Conservation (phyloP, 208 protist species). For the Cochliopodium minus region DNA sequence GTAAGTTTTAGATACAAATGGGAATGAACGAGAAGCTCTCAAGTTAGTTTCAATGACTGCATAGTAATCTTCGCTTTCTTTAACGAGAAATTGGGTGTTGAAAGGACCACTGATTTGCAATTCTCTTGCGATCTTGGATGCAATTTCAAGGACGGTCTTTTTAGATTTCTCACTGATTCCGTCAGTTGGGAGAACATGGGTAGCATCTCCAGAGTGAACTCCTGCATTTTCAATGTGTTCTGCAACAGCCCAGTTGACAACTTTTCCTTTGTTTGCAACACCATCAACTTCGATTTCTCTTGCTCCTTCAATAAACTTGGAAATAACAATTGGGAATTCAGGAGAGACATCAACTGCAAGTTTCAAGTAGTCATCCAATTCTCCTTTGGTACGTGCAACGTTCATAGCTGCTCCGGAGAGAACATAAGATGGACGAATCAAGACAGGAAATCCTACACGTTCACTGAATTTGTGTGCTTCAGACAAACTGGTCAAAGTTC, state of each 20-base stretch:
- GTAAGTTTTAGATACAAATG: constrained; percentile 87
- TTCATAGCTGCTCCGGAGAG: constrained; percentile 87
- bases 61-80: not conserved
- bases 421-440: constrained; percentile 88
- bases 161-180: constrained; percentile 58
- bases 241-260: constrained; percentile 85
- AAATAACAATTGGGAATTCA: constrained; percentile 79
- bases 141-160: constrained; percentile 24
- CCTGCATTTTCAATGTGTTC: constrained; percentile 96
- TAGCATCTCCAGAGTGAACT: constrained; percentile 87
- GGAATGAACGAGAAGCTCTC: constrained; percentile 83
- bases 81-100: constrained; percentile 90
- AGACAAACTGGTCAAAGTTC: constrained; percentile 58
- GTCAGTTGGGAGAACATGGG: constrained; percentile 74
- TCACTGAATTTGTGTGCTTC: constrained; percentile 69
- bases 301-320: constrained; percentile 83
- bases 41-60: constrained; percentile 89
- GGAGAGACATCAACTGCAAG: constrained; percentile 63
- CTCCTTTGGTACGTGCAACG: constrained; percentile 65
- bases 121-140: constrained; percentile 41
- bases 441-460: constrained; percentile 67
- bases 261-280: constrained; percentile 76
- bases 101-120: constrained; percentile 75
- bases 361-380: constrained; percentile 73
- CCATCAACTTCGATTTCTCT: constrained; percentile 96